Percentiles rank a stretch among this genome's conserved stretches.
Evolutionary conservation across 805 yeast species (phyloP).

Genomic region (Spathaspora passalidarum): DNA sequence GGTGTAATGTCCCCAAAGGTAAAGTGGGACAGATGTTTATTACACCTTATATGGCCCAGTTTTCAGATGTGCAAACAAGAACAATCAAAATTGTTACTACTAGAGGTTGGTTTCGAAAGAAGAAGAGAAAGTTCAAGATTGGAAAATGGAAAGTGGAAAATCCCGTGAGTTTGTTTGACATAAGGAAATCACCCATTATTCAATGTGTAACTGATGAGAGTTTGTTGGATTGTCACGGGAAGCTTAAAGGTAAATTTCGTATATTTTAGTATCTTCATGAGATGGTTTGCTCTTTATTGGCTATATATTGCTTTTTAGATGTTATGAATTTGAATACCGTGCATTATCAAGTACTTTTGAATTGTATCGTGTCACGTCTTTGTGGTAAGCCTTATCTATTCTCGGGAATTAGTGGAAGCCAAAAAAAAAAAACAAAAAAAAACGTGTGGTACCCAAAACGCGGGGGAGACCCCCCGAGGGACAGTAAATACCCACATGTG

Average conservation of each 20-base stretch:
- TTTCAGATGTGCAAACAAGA: constrained; percentile 1
- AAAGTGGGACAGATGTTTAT: constrained; percentile 8
- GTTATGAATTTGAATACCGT: not conserved
- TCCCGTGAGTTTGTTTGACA: constrained; percentile 4
- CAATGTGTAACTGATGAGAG: constrained; percentile 6
- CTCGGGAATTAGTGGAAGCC: no score
- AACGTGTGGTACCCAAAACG: not conserved
- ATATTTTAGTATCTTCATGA: not conserved
- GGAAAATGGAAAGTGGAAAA: constrained; percentile 4
- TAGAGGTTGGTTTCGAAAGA: not conserved
- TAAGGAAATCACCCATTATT: constrained; percentile 3
- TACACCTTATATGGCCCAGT: not conserved
- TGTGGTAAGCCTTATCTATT: not conserved
- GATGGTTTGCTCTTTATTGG: not conserved
- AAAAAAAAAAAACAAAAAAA: no score
- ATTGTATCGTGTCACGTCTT: not conserved
- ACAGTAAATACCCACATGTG: no score
- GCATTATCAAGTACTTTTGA: not conserved
- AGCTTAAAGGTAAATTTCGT: not conserved
- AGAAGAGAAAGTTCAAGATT: not conserved
- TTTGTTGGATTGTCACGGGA: constrained; percentile 5
- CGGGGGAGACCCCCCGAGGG: not conserved
- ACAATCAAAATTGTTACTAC: not conserved
- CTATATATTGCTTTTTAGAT: not conserved
- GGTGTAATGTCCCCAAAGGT: constrained; percentile 6